These are phyloP conservation scores for Pythium sp. DNA, from an alignment of 352 stramenopile genomes.

Conservation along the genomic window DNA sequence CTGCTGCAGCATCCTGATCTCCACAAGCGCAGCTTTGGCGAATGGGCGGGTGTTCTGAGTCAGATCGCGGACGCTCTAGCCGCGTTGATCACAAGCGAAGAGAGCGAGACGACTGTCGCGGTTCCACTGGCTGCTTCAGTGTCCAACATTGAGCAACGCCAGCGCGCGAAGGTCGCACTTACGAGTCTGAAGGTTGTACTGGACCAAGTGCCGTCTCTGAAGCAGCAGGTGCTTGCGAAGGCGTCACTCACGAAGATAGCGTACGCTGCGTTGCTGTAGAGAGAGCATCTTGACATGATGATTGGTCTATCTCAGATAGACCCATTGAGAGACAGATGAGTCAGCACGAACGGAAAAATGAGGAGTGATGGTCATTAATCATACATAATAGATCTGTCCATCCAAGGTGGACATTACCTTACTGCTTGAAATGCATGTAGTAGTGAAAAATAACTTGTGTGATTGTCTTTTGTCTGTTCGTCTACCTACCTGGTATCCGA, in stretches of 20 bases:
- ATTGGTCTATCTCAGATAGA: conserved; percentile 2
- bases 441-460: neutral
- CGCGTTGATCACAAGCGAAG: neutral
- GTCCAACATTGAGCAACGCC: conserved; percentile 11
- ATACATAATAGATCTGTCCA: conserved; percentile 1
- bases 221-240: conserved; percentile 35
- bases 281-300: neutral
- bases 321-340: neutral
- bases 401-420: neutral
- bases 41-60: conserved; percentile 45
- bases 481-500: conserved; percentile 18
- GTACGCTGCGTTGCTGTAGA: conserved; percentile 31
- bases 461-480: neutral
- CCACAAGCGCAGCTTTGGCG: conserved; percentile 42
- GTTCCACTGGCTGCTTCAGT: neutral
- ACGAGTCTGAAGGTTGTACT: conserved; percentile 25
- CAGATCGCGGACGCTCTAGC: conserved; percentile 34
- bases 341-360: neutral
- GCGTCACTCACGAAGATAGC: conserved; percentile 8
- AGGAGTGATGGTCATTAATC: neutral
- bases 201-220: conserved; percentile 39
- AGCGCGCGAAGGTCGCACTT: conserved; percentile 17
- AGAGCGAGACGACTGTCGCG: neutral
- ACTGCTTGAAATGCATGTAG: neutral
- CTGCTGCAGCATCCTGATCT: conserved; percentile 48